Percentiles rank a stretch among this genome's conserved stretches.
These are phyloP conservation scores for Suillus sp. DNA, from an alignment of 768 basidiomycete genomes.

Conservation along the genomic window DNA sequence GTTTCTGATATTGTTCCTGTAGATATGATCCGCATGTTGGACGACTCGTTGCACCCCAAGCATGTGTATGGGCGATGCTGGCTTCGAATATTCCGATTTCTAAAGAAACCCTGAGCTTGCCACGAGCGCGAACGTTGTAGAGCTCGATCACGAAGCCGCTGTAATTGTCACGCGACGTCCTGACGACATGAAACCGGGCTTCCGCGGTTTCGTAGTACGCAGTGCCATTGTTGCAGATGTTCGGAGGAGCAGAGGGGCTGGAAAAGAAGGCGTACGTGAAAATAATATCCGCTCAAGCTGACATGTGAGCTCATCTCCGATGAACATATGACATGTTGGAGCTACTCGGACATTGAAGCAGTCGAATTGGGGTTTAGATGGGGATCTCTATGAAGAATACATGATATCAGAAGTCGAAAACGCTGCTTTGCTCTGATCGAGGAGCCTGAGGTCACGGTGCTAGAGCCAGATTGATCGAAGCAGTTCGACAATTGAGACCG, in stretches of 20 bases:
- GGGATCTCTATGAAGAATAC: conserved; percentile 7
- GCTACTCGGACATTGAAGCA: conserved; percentile 7
- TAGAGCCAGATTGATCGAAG: not conserved
- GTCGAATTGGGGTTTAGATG: conserved; percentile 7
- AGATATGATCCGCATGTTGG: conserved; percentile 36
- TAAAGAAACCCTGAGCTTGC: conserved; percentile 12
- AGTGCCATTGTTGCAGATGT: conserved; percentile 27
- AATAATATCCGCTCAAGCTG: conserved; percentile 9
- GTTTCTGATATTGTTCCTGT: conserved; percentile 39
- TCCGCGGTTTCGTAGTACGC: conserved; percentile 19
- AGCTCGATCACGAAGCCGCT: conserved; percentile 15
- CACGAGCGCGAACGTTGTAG: conserved; percentile 13
- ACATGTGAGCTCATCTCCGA: conserved; percentile 5
- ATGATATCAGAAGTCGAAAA: conserved; percentile 6
- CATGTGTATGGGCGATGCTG: conserved; percentile 29
- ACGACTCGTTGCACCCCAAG: conserved; percentile 25
- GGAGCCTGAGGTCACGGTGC: not conserved
- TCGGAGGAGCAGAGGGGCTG: conserved; percentile 22
- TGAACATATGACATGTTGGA: conserved; percentile 2
- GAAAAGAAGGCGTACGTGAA: conserved; percentile 14
- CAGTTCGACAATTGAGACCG: conserved; percentile 1
- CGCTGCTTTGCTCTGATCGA: conserved; percentile 2
- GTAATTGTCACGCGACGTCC: conserved; percentile 1
- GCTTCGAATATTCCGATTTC: conserved; percentile 40
- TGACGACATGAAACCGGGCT: conserved; percentile 18